Base-by-base conservation (phyloP, 2,329 filamentous ascomycete genomes). In the Venturia pyrina region DNA sequence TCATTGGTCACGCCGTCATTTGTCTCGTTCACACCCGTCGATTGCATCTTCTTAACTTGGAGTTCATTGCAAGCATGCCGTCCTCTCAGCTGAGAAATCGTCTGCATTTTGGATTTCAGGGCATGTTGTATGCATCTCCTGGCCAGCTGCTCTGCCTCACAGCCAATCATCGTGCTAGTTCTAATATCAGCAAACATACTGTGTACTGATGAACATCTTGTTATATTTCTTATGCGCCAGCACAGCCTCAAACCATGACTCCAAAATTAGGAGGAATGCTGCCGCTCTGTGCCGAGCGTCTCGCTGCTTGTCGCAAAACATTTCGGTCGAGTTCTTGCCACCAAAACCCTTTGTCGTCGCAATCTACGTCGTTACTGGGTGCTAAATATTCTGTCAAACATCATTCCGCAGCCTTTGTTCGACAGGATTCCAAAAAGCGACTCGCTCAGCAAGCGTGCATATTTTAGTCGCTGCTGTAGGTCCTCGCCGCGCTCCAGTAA, bases 261-360 rank as follows among this genome's bases (percentile, higher is more conserved):
- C 21, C 21, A 37, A 37, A 8, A 19, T 21, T 19, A 59, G 3
- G 32, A 34, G 32, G 15, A 57, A 57, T 21, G 28, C 53, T 34
- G 32, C 32, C 53, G 53, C 53, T 37, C 28, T 3, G 40, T 59
- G 53, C 53, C 53, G 53, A 37, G 53, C 53, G 53, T 59, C 53
- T 59, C 53, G 53, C 53, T 59, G 32, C 53, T 37, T 59, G 53
- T 37, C 53, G 53, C 53, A 37, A 59, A 10, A n/a, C 32, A 59
- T 37, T 59, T 59, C 11, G 15, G 53, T n/a, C 53, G 28, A 59
- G 53, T 59, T 32, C 15, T 59, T 15, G 53, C 32, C 53, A 59
- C 53, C 53, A 37, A 37, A 37, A 6, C 8, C 21, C 48, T 59
- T 37, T 37, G 32, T 59, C 28, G 53, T 37, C 28, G 53, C 28